Evolutionary conservation across 345 rosid genomes (phyloP), one percentile per base, ranked within the genome.

Genomic region (Salix arbutifolia): DNA sequence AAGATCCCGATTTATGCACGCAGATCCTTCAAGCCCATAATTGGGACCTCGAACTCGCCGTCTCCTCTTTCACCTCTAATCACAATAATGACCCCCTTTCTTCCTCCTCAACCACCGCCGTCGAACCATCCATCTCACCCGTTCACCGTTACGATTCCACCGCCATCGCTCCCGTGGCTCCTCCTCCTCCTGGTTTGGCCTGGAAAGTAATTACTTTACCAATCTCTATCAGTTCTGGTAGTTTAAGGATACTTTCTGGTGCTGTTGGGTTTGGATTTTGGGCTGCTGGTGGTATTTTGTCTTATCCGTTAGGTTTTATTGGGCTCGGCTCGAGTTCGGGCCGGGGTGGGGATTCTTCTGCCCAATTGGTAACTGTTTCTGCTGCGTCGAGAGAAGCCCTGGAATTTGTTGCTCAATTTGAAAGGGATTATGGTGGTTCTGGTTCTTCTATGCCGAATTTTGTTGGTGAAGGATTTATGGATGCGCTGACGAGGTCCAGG

Each of bases 1-100:
- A 94, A 77, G 99, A 96, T 83, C 80, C 86, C 75, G 98, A 91
- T 81, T 86, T 96, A 78, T 96, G 99, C 69, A 92, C 93, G 1
- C 98, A 96, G 85, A 92, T 93, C 84, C 99, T 96, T 44, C 95
- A 88, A 77, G 98, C 99, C 50, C 97, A 96, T 82, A 88, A 87
- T 71, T 92, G 99, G 98, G 98, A 96, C 90, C 88, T 96, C 23
- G 99, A 96, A 80, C 98, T 94, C 73, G 99, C 99, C 74, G 84
- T 96, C 90, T 89, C 97, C 74, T 86, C 98, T 16, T 89, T 93
- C 86, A 90, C 97, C 23, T 82, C 89, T 50, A 62, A 83, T 25
- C 61, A 77, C 16, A 46, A 46, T 46, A 14, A 46, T 16, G 17
- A 46, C 18, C 64, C 64, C 64, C 25, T 23, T 58, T 58, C 64